Evolutionary conservation across 805 yeast genomes (phyloP), one percentile per base, ranked within the genome.

Genomic region (Kazachstania martiniae): DNA sequence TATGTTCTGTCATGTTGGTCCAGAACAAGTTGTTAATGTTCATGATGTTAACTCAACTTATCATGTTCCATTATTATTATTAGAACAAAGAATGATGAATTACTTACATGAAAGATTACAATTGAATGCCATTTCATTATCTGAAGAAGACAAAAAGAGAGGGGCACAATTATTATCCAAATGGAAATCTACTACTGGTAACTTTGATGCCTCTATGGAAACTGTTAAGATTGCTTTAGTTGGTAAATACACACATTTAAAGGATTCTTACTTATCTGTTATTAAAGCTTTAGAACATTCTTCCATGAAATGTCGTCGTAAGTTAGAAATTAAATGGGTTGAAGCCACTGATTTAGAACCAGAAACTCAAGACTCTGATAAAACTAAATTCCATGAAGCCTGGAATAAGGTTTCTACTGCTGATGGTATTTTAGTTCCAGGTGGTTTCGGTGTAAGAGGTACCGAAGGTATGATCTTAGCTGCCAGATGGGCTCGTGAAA

Each of bases 1-100:
- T 38, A 91, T 91, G 97, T 91, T 91, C 65, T 89, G 97, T 61
- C 97, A 91, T 55, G 98, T 91, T 46, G 96, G 95, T 19, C 83
- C 94, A n/a, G 86, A 89, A 36, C 97, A 93, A 66, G 97, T 91
- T 29, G 71, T 91, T 46, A 95, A 94, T 31, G 95, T 91, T 34
- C 94, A 87, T 54, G 98, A 91, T 61, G 94, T 91, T 47, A 83
- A 82, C 65, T 84, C 95, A 9, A 89, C 97, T 29, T 91, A 91
- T 61, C 98, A 91, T 57, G 97, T 91, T 49, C 99, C 99, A 29
- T 68, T 91, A 43, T 67, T 91, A 56, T 71, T 91, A 49, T 73
- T 78, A 49, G 87, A 89, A 56, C 96, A 89, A 66, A 78, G 72
- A 45, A 70, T 87, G 72, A 70, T 84, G 64, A 66, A 74, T 41